phyloP scores from a whole-genome alignment of 306 rosid genomes.

The Echinosophora koreensis region DNA sequence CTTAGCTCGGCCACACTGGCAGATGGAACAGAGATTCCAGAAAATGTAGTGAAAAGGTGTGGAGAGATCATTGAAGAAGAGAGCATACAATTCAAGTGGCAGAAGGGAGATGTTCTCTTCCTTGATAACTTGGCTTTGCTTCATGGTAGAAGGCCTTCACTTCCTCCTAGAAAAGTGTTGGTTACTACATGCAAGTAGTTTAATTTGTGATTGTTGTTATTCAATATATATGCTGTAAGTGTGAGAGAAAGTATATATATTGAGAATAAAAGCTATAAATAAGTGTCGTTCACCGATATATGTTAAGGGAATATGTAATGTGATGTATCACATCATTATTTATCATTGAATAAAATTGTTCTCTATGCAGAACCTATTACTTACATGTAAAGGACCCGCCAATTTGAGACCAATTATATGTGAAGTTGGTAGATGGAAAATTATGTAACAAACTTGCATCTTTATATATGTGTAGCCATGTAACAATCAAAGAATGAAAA shows the following conservation, averaged over 20 bases:
- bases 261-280: conserved; percentile 19
- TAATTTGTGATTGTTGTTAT: conserved; percentile 31
- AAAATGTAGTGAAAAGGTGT: conserved; percentile 72
- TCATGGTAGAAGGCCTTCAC: conserved; percentile 92
- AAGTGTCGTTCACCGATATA: conserved; percentile 22
- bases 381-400: neutral
- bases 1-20: conserved; percentile 82
- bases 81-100: conserved; percentile 89
- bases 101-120: conserved; percentile 87
- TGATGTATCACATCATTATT: neutral
- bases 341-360: conserved; percentile 20
- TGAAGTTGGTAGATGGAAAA: neutral
- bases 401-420: neutral
- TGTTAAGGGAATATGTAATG: neutral
- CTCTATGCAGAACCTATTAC: neutral
- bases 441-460: neutral
- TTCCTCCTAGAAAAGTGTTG: conserved; percentile 81
- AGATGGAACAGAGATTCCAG: conserved; percentile 73
- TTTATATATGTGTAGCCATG: neutral
- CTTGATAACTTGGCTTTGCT: conserved; percentile 86
- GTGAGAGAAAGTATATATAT: neutral
- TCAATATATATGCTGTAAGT: neutral
- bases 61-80: conserved; percentile 89
- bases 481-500: no score
- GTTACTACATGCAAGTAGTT: conserved; percentile 79